phyloP scores from a whole-genome alignment of 371 early-diverging fungal species.

The Dichotomocladium elegans region DNA sequence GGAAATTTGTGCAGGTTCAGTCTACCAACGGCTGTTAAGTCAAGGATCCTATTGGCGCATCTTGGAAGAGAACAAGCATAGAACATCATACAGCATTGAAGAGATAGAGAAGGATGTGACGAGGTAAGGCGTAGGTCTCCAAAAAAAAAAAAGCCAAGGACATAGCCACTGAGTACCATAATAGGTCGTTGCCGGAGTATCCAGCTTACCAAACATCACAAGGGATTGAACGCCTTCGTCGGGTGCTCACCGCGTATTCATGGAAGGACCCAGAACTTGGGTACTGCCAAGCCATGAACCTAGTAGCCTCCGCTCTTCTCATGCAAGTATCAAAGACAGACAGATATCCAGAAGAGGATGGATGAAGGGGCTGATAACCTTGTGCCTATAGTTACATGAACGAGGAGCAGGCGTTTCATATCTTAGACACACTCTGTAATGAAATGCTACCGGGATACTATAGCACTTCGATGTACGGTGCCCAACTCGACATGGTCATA shows the following conservation, averaged over 20 bases:
- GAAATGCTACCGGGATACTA: slow-evolving; percentile 93
- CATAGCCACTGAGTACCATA: not conserved
- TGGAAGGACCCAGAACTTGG: slow-evolving; percentile 89
- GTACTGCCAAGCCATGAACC: slow-evolving; percentile 99
- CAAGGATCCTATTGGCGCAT: not conserved
- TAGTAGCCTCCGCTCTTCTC: slow-evolving; percentile 91
- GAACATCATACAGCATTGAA: not conserved
- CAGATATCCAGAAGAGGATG: not conserved
- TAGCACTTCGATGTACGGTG: slow-evolving; percentile 97
- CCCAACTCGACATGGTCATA: slow-evolving; percentile 91
- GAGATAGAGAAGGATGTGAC: not conserved
- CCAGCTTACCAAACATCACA: slow-evolving; percentile 86
- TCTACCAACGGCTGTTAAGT: not conserved
- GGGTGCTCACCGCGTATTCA: slow-evolving; percentile 85
- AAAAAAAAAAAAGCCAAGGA: no score
- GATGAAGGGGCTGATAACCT: not conserved
- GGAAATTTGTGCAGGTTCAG: not conserved
- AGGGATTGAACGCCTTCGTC: slow-evolving; percentile 86
- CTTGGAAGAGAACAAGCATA: not conserved
- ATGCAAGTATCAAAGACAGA: slow-evolving; percentile 68
- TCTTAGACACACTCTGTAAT: slow-evolving; percentile 84
- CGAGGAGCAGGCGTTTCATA: slow-evolving; percentile 97
- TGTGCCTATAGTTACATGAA: slow-evolving; percentile 70
- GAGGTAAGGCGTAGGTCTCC: not conserved
- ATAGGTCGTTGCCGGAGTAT: slow-evolving; percentile 88